Base-by-base conservation (phyloP, 176 grass and related monocot species). In the Carex parvula region DNA sequence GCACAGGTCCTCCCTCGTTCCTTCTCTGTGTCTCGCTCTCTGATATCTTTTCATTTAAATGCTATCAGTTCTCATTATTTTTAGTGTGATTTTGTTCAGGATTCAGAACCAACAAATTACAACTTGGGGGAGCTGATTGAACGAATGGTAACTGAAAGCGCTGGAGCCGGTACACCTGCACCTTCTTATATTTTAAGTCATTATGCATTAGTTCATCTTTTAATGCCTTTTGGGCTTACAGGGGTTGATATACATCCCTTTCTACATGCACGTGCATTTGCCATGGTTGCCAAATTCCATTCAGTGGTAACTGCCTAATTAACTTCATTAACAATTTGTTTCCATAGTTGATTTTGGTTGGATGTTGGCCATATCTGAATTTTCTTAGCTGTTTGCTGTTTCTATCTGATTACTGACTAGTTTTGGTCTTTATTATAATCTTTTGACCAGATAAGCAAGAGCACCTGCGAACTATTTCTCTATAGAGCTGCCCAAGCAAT, bases 191-290 rank as follows among this genome's bases (percentile, higher is more conserved):
- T 24, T 80, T 63, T 72, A 50, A 56, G 21, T 67, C 18, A 65
- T 35, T 75, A 59, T 35, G 33, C 1, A 12, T 30, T 64, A 33
- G 67, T 63, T 70, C 37, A 91, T 73, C 39, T 89, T 59, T 64
- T 86, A 32, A 87, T 87, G 18, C 84, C 77, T 3, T 81, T 29
- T 5, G n/a, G 37, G 39, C 44, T 90, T 88, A 65, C 90, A 98
- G 95, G 88, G 59, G 64, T 91, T 82, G 87, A 93, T 29, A 79
- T 91, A 53, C 88, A 87, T 69, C 92, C 92, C 74, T 98, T 98
- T 93, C 95, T 95, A 79, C 92, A 94, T 90, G 92, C 95, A 17
- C 91, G 95, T 72, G 82, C 84, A 81, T 95, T 98, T 84, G 90
- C 91, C 11, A 77, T 87, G 48, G 84, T 92, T 67, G 87, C 89